These are phyloP conservation scores for Fusarium continuum DNA, from an alignment of 2,329 filamentous ascomycete genomes.

Conservation along the genomic window DNA sequence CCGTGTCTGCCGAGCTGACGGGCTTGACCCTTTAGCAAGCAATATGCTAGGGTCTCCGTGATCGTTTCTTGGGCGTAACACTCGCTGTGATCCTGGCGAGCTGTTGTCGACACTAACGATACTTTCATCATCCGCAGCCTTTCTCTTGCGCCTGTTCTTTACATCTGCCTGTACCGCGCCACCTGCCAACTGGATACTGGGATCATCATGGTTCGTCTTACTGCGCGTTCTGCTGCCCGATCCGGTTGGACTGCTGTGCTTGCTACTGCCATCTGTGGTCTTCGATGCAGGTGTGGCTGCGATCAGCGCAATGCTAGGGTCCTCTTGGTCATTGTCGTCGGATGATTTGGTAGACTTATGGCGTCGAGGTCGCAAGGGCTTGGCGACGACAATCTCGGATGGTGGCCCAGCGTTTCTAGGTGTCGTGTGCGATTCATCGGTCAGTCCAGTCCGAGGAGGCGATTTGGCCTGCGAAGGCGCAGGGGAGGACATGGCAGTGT, in stretches of 20 bases:
- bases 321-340: constrained; percentile 36
- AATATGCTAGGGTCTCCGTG: constrained; percentile 40
- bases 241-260: constrained; percentile 27
- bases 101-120: constrained; percentile 23
- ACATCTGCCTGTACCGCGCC: constrained; percentile 28
- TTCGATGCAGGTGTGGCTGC: constrained; percentile 27
- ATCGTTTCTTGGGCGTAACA: constrained; percentile 43
- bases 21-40: constrained; percentile 37
- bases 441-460: constrained; percentile 11
- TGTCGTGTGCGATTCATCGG: constrained; percentile 10
- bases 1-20: constrained; percentile 36
- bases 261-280: constrained; percentile 20
- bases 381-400: constrained; percentile 42
- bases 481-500: constrained; percentile 21
- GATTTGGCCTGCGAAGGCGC: constrained; percentile 17
- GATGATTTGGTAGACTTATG: constrained; percentile 39
- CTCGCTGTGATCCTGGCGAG: constrained; percentile 37
- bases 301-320: constrained; percentile 46
- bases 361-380: constrained; percentile 45
- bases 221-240: constrained; percentile 44
- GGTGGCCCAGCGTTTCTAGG: constrained; percentile 21
- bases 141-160: constrained; percentile 35
- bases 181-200: constrained; percentile 38
- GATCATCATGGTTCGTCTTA: constrained; percentile 38
- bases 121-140: constrained; percentile 27